Base-by-base conservation (phyloP, 1,284 basidiomycete genomes). In the Ustilago hordei region DNA sequence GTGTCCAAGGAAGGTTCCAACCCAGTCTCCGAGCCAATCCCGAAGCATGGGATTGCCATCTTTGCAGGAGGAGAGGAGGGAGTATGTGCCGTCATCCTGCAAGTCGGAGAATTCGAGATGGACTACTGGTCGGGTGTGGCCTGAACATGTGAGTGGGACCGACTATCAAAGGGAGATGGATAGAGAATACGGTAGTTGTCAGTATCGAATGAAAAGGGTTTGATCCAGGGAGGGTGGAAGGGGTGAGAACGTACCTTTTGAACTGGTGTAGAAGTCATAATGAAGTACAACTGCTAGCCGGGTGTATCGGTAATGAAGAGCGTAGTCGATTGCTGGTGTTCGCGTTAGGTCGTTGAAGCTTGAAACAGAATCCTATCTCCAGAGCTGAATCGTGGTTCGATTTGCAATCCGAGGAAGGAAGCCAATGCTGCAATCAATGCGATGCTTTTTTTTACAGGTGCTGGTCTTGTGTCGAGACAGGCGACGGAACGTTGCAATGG, bases 1-100 rank as follows among this genome's bases (percentile, higher is more conserved):
- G 89, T 99, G 96, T 87, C 89, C 95, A 17, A 98, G 89, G 87
- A 99, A 99, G 7, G 96, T 98, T 28, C 96, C 96, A 82, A 98
- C 93, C 96, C 96, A 99, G 87, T 99, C 96, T 34, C 96, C 96
- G 58, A 94, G 70, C 86, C 86, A 87, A 69, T 82, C 77, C 9
- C 78, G 59, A 43, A 81, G 77, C 84, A 86, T 86, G 0, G 84
- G 84, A 57, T 85, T 86, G 45, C 84, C 83, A 43, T 86, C 84
- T 53, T 86, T 86, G 80, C 84, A 86, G 34, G 78, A 81, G 2
- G 81, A 83, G n/a, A 86, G 74, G 4, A 86, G 65, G 8, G 81
- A 81, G 72, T 82, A 85, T 4, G 80, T 82, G 55, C 85, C 75
- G 43, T 94, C 90, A 81, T 92, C 75, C 55, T 82, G 91, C 70